These are phyloP conservation scores for Streptanthus diversifolius DNA, from an alignment of 345 rosid species.

Conservation along the genomic window DNA sequence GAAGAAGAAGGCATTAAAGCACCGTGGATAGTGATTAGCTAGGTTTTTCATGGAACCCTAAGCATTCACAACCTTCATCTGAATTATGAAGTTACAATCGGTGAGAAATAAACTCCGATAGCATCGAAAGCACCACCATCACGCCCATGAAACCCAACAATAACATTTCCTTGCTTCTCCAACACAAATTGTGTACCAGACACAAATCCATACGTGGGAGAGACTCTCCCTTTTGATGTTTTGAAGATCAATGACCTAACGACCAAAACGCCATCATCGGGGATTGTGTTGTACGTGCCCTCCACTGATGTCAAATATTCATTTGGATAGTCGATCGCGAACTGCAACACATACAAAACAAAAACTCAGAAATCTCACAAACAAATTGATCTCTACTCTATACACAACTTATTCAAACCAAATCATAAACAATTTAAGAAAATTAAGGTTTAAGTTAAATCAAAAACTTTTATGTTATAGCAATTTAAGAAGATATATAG, in stretches of 20 bases:
- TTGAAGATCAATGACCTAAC: conserved; percentile 16
- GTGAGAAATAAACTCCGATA: conserved; percentile 29
- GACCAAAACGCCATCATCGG: not conserved
- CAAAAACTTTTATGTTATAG: not conserved
- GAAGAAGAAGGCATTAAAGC: not conserved
- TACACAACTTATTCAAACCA: not conserved
- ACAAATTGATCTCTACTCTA: not conserved
- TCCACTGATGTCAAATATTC: conserved; percentile 22
- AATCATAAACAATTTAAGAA: no score
- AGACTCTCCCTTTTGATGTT: conserved; percentile 29
- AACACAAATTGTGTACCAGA: conserved; percentile 18
- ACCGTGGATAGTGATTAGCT: not conserved
- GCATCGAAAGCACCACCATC: conserved; percentile 18
- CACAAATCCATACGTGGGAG: conserved; percentile 16
- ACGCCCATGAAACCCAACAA: conserved; percentile 32
- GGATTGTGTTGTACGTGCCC: conserved; percentile 18
- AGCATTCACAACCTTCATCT: not conserved
- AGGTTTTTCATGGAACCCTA: not conserved
- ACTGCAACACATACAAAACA: not conserved
- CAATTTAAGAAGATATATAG: not conserved
- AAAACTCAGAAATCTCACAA: not conserved
- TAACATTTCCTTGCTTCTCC: conserved; percentile 6
- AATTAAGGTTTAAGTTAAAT: no score
- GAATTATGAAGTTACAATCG: not conserved
- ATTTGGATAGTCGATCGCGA: conserved; percentile 19